These are phyloP conservation scores for Aspergillus mulundensis DNA, from an alignment of 495 filamentous ascomycete genomes.

Conservation along the genomic window DNA sequence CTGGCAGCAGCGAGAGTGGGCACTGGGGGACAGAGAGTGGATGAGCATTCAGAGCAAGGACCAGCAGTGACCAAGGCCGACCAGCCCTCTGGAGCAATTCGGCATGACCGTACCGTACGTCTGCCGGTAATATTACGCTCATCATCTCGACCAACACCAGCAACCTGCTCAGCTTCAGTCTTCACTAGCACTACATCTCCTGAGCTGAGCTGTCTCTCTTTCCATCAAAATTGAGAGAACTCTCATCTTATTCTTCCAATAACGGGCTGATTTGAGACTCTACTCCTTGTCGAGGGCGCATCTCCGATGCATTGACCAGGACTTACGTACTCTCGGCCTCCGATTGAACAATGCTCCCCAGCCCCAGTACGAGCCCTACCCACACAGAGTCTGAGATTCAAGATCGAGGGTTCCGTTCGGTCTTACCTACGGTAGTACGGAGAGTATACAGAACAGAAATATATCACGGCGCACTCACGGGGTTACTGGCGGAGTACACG, in stretches of 20 bases:
- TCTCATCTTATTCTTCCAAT: neutral
- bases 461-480: neutral
- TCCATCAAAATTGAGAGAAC: neutral
- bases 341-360: constrained; percentile 5
- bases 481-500: neutral
- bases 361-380: constrained; percentile 8
- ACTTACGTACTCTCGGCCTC: constrained; percentile 9
- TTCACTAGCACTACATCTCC: neutral
- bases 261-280: neutral
- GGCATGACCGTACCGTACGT: constrained; percentile 2
- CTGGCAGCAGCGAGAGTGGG: neutral
- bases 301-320: constrained; percentile 10
- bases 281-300: constrained; percentile 5
- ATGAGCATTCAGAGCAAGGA: neutral
- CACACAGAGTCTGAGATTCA: constrained; percentile 9
- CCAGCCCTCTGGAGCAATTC: neutral
- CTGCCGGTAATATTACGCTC: constrained; percentile 2
- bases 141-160: neutral
- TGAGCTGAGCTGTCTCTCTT: neutral
- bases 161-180: too few relatives aligned
- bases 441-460: neutral
- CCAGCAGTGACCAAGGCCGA: neutral
- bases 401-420: neutral
- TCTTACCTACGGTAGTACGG: neutral
- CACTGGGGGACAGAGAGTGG: neutral